phyloP scores from a whole-genome alignment of 345 rosid species.

The Durio zibethinus region DNA sequence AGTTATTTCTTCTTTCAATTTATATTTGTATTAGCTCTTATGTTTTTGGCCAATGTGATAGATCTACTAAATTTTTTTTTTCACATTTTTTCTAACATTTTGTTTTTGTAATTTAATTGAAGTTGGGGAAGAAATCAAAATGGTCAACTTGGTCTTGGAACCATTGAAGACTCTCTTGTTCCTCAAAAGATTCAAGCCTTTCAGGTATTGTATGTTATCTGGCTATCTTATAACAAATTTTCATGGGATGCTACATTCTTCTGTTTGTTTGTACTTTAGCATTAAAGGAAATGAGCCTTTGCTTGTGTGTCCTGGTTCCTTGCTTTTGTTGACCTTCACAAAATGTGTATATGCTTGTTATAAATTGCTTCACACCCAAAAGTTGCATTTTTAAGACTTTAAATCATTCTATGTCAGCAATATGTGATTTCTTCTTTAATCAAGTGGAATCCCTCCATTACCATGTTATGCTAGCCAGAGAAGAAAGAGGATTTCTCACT shows the following conservation, averaged over 20 bases:
- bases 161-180: conserved; percentile 77
- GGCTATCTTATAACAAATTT: not conserved
- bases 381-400: not conserved
- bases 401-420: not conserved
- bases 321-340: not conserved
- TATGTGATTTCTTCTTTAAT: not conserved
- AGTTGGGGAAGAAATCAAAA: conserved; percentile 99
- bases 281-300: not conserved
- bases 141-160: conserved; percentile 98
- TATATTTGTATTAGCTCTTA: not conserved
- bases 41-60: no score
- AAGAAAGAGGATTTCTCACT: not conserved
- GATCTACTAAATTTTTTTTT: not conserved
- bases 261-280: not conserved
- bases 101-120: conserved; percentile 19
- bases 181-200: conserved; percentile 89
- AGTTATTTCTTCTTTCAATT: not conserved
- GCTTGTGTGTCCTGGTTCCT: not conserved
- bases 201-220: conserved; percentile 44
- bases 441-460: not conserved
- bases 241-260: conserved; percentile 10
- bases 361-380: not conserved
- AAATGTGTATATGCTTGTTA: not conserved
- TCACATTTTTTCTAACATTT: not conserved
- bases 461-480: not conserved